phyloP scores from a whole-genome alignment of 192 early-diverging fungal species.

The Powellomyces hirtus region DNA sequence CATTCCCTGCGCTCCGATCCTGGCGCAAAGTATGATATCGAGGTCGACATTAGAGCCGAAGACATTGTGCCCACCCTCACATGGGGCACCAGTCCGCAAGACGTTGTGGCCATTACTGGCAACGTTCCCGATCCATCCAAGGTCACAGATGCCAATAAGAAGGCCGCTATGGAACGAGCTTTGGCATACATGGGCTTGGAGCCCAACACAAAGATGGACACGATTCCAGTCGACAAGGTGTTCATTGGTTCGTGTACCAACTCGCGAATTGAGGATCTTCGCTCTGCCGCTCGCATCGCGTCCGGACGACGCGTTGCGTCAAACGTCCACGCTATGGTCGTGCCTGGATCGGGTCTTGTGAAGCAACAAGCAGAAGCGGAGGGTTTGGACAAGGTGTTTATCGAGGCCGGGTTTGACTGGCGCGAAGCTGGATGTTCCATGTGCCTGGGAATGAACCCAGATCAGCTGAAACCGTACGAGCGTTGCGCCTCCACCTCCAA shows the following conservation, averaged over 20 bases:
- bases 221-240: conserved; percentile 65
- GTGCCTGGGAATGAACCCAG: conserved; percentile 75
- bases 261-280: conserved; percentile 71
- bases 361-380: conserved; percentile 70
- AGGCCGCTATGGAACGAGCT: conserved; percentile 52
- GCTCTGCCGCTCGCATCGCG: conserved; percentile 59
- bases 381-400: conserved; percentile 67
- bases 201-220: conserved; percentile 56
- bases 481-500: conserved; percentile 73
- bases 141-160: conserved; percentile 36
- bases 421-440: conserved; percentile 69
- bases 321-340: conserved; percentile 66
- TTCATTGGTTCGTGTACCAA: conserved; percentile 76
- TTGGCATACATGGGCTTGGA: conserved; percentile 64
- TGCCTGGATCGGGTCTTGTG: conserved; percentile 70
- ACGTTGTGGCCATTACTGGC: conserved; percentile 62
- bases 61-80: conserved; percentile 65
- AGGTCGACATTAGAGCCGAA: conserved; percentile 54
- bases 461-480: conserved; percentile 65
- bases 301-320: conserved; percentile 58
- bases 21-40: conserved; percentile 63
- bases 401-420: conserved; percentile 71
- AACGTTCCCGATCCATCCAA: conserved; percentile 57
- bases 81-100: conserved; percentile 71
- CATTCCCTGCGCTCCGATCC: conserved; percentile 54